Conservation (phyloP, 495 filamentous ascomycete genomes). For the Talaromyces borbonicus region DNA sequence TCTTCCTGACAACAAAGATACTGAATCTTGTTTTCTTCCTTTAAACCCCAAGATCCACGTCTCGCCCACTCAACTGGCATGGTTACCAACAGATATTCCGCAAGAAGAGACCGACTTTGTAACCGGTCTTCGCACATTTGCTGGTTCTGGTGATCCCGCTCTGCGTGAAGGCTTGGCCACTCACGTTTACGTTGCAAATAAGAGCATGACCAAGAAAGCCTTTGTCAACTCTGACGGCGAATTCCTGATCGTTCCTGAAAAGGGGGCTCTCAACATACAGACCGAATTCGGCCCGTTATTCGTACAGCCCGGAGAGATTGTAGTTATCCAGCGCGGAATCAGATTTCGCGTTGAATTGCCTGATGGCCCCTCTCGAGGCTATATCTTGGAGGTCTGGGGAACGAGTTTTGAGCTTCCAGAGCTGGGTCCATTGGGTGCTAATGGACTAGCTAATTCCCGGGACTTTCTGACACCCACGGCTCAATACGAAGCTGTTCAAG, state of each 20-base stretch:
- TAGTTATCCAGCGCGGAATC: conserved; percentile 37
- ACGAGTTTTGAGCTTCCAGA: conserved; percentile 39
- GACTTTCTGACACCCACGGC: conserved; percentile 39
- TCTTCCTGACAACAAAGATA: conserved; percentile 32
- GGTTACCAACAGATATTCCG: conserved; percentile 40
- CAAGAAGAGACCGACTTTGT: conserved; percentile 24
- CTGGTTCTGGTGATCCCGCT: conserved; percentile 40
- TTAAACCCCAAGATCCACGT: conserved; percentile 49
- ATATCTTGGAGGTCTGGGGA: conserved; percentile 42
- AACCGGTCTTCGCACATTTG: conserved; percentile 38
- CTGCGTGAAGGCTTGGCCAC: conserved; percentile 39
- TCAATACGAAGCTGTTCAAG: conserved; percentile 28
- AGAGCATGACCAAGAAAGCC: conserved; percentile 36
- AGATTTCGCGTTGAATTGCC: conserved; percentile 36
- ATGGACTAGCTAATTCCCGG: conserved; percentile 39
- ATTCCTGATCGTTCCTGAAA: conserved; percentile 38
- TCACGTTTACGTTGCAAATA: conserved; percentile 36
- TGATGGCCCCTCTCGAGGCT: conserved; percentile 37
- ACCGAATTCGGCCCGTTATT: conserved; percentile 39
- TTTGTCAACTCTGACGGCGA: conserved; percentile 43
- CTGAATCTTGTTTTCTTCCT: conserved; percentile 35
- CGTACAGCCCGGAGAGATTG: conserved; percentile 39
- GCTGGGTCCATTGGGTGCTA: conserved; percentile 39
- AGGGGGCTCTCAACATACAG: conserved; percentile 39
- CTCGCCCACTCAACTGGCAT: conserved; percentile 40